These are phyloP conservation scores for Phylloporus sp. DNA, from an alignment of 1,284 basidiomycete species.

Conservation along the genomic window DNA sequence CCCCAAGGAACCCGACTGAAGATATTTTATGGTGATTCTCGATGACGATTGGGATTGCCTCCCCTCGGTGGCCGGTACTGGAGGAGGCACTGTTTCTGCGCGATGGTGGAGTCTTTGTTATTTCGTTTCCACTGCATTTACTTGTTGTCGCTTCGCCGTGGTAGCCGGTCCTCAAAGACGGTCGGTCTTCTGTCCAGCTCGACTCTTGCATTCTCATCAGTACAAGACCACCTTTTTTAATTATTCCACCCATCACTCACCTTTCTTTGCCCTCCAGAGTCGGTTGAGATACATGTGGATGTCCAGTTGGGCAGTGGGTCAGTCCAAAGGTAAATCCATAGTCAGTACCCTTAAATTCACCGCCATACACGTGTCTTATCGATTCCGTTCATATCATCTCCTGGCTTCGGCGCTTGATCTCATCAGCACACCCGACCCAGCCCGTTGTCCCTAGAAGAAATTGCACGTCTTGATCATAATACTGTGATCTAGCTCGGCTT, in stretches of 20 bases:
- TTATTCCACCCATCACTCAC: neutral
- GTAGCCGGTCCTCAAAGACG: neutral
- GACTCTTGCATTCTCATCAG: neutral
- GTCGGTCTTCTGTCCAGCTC: too few species aligned
- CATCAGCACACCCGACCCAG: neutral
- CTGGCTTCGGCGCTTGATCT: neutral
- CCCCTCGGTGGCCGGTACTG: neutral
- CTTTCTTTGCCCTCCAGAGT: neutral
- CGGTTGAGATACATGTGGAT: neutral
- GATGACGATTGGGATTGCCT: neutral
- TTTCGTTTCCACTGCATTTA: too few species aligned
- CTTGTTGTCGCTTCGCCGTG: too few species aligned
- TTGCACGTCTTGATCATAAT: too few species aligned
- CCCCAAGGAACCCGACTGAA: neutral
- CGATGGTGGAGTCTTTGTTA: too few species aligned
- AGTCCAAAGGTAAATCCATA: neutral
- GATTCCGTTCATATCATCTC: neutral
- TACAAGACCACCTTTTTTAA: neutral
- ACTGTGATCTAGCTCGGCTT: too few species aligned
- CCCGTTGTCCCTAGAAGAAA: too few species aligned
- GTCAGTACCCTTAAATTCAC: neutral
- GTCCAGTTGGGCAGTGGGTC: neutral
- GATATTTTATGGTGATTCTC: neutral
- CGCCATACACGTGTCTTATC: neutral
- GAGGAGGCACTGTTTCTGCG: too few species aligned